A percentile compares a stretch with the other conserved stretches of the same genome.
Conservation (phyloP, 2,329 filamentous ascomycete genomes). For the Pyrenophora tritici-repentis region DNA sequence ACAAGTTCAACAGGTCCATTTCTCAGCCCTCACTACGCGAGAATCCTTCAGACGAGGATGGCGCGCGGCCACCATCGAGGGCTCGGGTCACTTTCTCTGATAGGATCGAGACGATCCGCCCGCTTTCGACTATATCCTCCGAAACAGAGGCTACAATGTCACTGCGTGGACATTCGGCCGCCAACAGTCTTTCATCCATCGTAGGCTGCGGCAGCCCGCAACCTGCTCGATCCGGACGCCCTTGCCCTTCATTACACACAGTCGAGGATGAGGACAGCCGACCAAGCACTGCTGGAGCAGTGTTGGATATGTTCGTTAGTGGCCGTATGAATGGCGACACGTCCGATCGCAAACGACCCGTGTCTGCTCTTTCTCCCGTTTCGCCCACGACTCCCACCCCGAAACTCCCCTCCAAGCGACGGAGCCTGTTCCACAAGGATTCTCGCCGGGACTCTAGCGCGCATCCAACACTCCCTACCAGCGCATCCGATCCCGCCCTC, state of each 20-base stretch:
- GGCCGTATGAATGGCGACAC: slow-evolving; percentile 31
- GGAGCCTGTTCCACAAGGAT: slow-evolving; percentile 57
- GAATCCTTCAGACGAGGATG: slow-evolving; percentile 29
- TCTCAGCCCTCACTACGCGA: slow-evolving; percentile 48
- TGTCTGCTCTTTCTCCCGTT: slow-evolving; percentile 42
- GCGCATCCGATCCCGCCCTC: slow-evolving; percentile 44
- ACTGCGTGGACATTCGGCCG: slow-evolving; percentile 72
- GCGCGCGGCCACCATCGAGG: slow-evolving; percentile 53
- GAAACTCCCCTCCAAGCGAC: slow-evolving; percentile 38
- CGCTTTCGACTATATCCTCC: slow-evolving; percentile 81
- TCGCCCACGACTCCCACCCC: slow-evolving; percentile 11
- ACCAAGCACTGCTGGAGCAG: slow-evolving; percentile 73
- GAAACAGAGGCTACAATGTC: slow-evolving; percentile 78
- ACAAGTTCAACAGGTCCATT: slow-evolving; percentile 44
- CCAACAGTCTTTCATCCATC: slow-evolving; percentile 80
- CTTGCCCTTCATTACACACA: slow-evolving; percentile 47
- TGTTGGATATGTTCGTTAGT: slow-evolving; percentile 58
- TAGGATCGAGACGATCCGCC: slow-evolving; percentile 80
- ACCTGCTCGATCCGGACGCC: slow-evolving; percentile 49
- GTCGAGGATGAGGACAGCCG: slow-evolving; percentile 51
- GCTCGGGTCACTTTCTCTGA: slow-evolving; percentile 83
- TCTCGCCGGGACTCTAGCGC: slow-evolving; percentile 50
- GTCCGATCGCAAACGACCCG: slow-evolving; percentile 41
- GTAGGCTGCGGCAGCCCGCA: slow-evolving; percentile 62
- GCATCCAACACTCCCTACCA: slow-evolving; percentile 34